These are phyloP conservation scores for Vitis hybrid DNA, from an alignment of 177 flowering plant species.

Conservation along the genomic window DNA sequence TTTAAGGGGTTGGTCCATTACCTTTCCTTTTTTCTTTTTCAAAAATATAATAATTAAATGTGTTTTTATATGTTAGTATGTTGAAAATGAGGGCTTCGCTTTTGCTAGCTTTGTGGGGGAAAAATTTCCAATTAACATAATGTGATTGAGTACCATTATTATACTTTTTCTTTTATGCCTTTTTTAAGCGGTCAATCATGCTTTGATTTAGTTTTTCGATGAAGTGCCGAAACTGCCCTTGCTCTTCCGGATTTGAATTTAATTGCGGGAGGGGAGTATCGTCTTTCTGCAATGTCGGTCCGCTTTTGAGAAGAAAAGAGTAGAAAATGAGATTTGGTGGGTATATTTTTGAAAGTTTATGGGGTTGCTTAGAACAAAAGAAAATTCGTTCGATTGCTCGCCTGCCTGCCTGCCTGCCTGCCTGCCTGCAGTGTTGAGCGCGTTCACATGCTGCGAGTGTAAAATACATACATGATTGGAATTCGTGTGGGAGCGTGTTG, in stretches of 20 bases:
- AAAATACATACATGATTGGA: background rate
- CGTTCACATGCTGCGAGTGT: background rate
- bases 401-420: too few relatives aligned
- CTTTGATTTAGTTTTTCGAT: conserved; percentile 2
- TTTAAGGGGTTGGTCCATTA: background rate
- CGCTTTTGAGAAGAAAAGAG: too few relatives aligned
- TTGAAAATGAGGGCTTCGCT: conserved; percentile 8
- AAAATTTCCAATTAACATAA: conserved; percentile 3
- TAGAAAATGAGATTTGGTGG: conserved; percentile 15
- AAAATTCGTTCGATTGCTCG: background rate
- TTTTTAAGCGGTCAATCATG: conserved; percentile 9
- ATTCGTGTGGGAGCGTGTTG: background rate
- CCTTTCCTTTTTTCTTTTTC: too few relatives aligned
- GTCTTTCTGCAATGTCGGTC: background rate
- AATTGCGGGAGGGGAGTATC: background rate
- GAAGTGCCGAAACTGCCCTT: background rate
- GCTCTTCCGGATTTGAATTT: background rate
- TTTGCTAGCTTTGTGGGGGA: conserved; percentile 2
- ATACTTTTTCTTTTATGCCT: background rate
- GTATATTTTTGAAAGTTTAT: conserved; percentile 2
- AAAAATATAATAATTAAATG: too few relatives aligned
- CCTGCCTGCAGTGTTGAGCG: background rate
- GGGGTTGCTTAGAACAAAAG: conserved; percentile 16
- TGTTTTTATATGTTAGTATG: background rate
- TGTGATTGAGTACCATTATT: conserved; percentile 6